These are phyloP conservation scores for Microdochium paspali DNA, from an alignment of 2,329 filamentous ascomycete genomes.

Conservation along the genomic window DNA sequence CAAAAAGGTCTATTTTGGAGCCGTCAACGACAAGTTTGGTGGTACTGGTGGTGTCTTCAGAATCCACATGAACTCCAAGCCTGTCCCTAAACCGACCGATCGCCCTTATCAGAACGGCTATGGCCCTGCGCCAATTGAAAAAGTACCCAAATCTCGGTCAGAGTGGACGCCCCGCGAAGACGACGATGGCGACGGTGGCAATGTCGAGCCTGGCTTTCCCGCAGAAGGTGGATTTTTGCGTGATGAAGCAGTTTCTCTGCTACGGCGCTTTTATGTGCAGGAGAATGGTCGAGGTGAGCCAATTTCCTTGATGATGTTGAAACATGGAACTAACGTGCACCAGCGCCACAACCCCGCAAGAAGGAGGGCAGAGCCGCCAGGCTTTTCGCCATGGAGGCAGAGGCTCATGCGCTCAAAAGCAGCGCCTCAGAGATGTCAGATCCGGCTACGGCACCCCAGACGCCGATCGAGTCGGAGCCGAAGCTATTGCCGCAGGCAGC, in stretches of 20 bases:
- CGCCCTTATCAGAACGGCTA: conserved; percentile 21
- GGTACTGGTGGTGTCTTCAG: conserved; percentile 90
- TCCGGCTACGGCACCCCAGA: conserved; percentile 10
- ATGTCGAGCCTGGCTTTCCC: conserved; percentile 69
- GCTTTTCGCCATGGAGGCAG: conserved; percentile 19
- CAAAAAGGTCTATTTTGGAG: conserved; percentile 87
- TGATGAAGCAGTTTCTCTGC: conserved; percentile 84
- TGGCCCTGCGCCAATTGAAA: conserved; percentile 14
- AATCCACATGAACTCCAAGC: conserved; percentile 58
- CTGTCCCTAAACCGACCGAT: conserved; percentile 16
- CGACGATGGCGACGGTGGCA: conserved; percentile 46
- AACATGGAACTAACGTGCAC: conserved; percentile 6
- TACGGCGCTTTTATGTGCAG: conserved; percentile 93
- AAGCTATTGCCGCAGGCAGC: not conserved
- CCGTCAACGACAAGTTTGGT: conserved; percentile 92
- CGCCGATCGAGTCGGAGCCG: conserved; percentile 9
- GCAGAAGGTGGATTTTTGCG: conserved; percentile 82
- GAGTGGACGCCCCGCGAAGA: conserved; percentile 24
- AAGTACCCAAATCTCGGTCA: conserved; percentile 26
- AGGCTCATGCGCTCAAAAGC: conserved; percentile 7
- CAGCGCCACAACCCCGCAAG: conserved; percentile 23
- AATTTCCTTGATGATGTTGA: not conserved
- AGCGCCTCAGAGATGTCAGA: conserved; percentile 15
- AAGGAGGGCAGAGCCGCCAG: conserved; percentile 24
- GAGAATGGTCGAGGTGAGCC: conserved; percentile 79